phyloP scores from a whole-genome alignment of 2,329 filamentous ascomycete genomes.

The Elsinoe australis region DNA sequence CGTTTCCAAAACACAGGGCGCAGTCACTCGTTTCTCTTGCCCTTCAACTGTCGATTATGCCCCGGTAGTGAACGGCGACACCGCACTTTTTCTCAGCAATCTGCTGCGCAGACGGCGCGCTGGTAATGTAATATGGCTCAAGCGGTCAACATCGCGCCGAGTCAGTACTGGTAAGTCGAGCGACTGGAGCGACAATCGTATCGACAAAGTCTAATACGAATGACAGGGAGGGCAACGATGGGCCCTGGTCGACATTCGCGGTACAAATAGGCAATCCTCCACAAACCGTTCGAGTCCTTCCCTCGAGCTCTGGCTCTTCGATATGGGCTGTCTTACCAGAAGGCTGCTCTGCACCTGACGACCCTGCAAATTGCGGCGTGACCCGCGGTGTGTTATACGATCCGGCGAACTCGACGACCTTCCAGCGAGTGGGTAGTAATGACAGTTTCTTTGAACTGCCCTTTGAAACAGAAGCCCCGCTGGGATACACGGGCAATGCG shows the following conservation, averaged over 20 bases:
- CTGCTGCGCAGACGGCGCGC: not conserved
- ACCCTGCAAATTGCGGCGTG: conserved; percentile 40
- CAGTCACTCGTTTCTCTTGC: conserved; percentile 2
- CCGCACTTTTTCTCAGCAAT: conserved; percentile 19
- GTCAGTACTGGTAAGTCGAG: conserved; percentile 26
- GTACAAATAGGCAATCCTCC: conserved; percentile 50
- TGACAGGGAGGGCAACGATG: conserved; percentile 56
- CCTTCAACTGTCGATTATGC: not conserved
- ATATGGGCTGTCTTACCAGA: conserved; percentile 57
- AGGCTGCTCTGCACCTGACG: conserved; percentile 42
- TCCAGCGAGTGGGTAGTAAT: conserved; percentile 44
- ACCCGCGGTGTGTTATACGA: conserved; percentile 55
- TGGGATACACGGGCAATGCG: conserved; percentile 54
- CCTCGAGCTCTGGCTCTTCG: conserved; percentile 38
- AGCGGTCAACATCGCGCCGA: conserved; percentile 26
- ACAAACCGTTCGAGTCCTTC: conserved; percentile 48
- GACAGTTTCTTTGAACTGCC: conserved; percentile 53
- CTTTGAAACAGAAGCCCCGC: conserved; percentile 40
- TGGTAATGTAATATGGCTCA: conserved; percentile 13
- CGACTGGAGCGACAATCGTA: conserved; percentile 11
- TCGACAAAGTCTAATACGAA: not conserved
- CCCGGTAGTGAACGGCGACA: not conserved
- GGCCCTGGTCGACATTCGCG: conserved; percentile 62
- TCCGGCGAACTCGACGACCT: conserved; percentile 43
- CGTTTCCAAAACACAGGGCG: conserved; percentile 2